phyloP scores from a whole-genome alignment of 163 green algal species.

The Prototheca cutis region DNA sequence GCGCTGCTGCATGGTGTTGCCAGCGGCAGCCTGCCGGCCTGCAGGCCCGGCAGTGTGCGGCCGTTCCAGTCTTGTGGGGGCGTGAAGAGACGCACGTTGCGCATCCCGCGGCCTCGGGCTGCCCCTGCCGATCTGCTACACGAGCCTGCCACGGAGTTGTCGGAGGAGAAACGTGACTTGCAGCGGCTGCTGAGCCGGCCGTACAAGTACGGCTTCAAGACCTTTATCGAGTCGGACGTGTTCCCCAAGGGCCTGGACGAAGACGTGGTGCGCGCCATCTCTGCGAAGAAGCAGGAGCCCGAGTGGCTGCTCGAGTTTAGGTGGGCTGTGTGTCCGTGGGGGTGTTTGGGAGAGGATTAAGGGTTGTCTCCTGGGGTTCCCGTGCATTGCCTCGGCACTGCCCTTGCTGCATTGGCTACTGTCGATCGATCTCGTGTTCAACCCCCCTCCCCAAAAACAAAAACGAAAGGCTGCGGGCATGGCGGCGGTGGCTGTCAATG shows the following conservation, averaged over 20 bases:
- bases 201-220: conserved; percentile 94
- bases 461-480: conserved; percentile 59
- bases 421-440: no score
- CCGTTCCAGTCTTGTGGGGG: no score
- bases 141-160: conserved; percentile 4
- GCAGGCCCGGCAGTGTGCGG: no score
- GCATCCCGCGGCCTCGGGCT: background rate
- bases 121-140: background rate
- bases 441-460: no score
- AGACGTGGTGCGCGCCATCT: conserved; percentile 90
- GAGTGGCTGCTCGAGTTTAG: conserved; percentile 97
- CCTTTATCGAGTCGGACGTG: conserved; percentile 83
- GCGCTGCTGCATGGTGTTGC: no score
- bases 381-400: no score
- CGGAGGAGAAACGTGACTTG: conserved; percentile 28
- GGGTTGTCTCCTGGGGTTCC: no score
- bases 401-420: no score
- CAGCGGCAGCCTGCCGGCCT: no score
- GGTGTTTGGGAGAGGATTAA: no score
- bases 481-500: conserved; percentile 94
- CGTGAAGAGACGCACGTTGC: no score
- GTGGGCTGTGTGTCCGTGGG: no score
- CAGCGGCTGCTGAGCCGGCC: conserved; percentile 58
- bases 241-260: conserved; percentile 84
- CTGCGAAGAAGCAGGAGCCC: conserved; percentile 94